phyloP scores from a whole-genome alignment of 495 filamentous ascomycete species.

The Hypoxylon lenormandii region DNA sequence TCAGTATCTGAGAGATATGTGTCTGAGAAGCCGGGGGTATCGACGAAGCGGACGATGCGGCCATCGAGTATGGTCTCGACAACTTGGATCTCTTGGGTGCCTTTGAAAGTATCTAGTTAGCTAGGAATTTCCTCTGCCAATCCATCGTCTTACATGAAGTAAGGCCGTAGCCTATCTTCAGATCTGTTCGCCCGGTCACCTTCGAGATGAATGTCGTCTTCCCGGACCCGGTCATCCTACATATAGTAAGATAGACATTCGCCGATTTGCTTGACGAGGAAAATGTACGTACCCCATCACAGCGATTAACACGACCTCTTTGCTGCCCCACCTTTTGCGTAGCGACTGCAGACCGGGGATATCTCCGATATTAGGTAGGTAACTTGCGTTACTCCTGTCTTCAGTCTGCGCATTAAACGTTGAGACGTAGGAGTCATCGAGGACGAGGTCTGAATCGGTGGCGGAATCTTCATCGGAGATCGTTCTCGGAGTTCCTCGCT shows the following conservation, averaged over 20 bases:
- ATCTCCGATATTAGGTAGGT: too few species aligned
- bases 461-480: too few species aligned
- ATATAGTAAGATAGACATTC: neutral
- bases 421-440: too few species aligned
- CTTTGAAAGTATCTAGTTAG: constrained; percentile 15
- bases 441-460: too few species aligned
- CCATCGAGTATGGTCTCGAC: constrained; percentile 39
- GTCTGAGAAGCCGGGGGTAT: constrained; percentile 64
- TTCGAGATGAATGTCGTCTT: constrained; percentile 60
- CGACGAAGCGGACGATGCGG: constrained; percentile 49
- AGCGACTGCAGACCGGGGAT: neutral
- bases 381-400: too few species aligned
- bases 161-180: constrained; percentile 49
- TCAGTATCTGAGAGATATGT: constrained; percentile 54
- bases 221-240: constrained; percentile 54
- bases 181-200: constrained; percentile 40
- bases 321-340: constrained; percentile 1
- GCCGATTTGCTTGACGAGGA: neutral
- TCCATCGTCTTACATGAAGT: constrained; percentile 47
- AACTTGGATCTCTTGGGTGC: constrained; percentile 43
- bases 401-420: too few species aligned
- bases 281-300: constrained; percentile 45
- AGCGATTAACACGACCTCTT: constrained; percentile 39
- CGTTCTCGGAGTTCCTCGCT: too few species aligned
- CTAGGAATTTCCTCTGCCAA: neutral